phyloP scores from a whole-genome alignment of 257 asterid species.

The Solanum pimpinellifolium region DNA sequence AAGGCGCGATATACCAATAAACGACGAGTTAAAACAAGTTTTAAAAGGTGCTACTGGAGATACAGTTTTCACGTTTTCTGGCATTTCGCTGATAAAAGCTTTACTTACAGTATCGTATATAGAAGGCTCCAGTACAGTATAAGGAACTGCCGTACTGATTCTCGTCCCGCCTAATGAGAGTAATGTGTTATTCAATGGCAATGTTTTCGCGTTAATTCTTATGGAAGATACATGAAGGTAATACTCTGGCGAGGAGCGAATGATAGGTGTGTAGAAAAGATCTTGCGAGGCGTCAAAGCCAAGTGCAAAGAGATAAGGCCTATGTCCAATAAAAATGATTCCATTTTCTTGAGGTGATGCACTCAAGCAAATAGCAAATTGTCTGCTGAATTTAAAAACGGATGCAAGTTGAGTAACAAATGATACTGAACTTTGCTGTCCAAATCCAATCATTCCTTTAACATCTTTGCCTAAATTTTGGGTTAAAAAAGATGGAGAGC shows the following conservation, averaged over 20 bases:
- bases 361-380: background rate
- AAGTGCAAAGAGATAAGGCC: background rate
- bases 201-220: background rate
- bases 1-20: background rate
- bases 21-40: background rate
- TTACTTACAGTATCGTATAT: background rate
- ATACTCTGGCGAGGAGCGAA: background rate
- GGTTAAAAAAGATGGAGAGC: background rate
- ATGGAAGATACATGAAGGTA: background rate
- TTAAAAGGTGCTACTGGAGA: background rate
- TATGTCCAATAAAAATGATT: background rate
- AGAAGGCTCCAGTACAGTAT: background rate
- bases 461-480: background rate
- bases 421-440: background rate
- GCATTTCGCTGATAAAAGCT: background rate
- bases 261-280: background rate
- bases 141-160: background rate
- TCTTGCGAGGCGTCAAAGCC: background rate
- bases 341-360: background rate
- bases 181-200: background rate
- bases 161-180: background rate
- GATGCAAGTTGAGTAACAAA: background rate
- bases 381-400: background rate
- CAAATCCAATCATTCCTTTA: conserved; percentile 9
- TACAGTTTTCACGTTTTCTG: background rate